Evolutionary conservation across 345 rosid species (phyloP), one percentile per base, ranked within the genome.

Genomic region (Euphorbia lathyris): DNA sequence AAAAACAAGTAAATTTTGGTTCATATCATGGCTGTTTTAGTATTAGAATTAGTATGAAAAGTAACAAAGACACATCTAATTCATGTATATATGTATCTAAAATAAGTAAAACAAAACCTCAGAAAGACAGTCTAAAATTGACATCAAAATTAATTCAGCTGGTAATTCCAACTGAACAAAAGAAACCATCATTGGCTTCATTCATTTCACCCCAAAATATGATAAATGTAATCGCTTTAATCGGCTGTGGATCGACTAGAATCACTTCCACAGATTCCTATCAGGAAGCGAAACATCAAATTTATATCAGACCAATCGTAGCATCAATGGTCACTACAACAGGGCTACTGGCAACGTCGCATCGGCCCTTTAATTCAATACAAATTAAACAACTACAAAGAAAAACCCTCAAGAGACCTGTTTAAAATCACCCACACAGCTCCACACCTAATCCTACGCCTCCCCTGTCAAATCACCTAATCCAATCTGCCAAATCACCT

Each of bases 161-260:
- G 96, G 96, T 92, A 92, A 92, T 92, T 88, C 93, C 92, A 90
- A 84, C 81, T 52, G 45, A 64, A 73, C 17, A 74, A 56, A 51
- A 34, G 16, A n/a, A 65, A 72, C 77, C 89, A 57, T 86, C 89
- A 86, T 58, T 23, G 84, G 89, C 89, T 74, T 69, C 84, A n/a
- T n/a, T 13, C 38, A 17, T 22, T 27, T n/a, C n/a, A n/a, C 50
- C 5, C 7, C 6, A 27, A 9, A 10, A 36, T 3, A n/a, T 52
- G 16, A 5, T 9, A 8, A 7, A 65, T 84, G 84, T 84, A 68
- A 84, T 86, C 87, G 86, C 90, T 63, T n/a, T 73, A 86, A 84
- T 29, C n/a, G 90, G 90, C 87, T 78, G 69, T 72, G 57, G 80
- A 80, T 59, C 86, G 70, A 25, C 14, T 3, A 0, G 51, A 25